Conservation (phyloP, 305 asterid species). For the Plantago rigida region DNA sequence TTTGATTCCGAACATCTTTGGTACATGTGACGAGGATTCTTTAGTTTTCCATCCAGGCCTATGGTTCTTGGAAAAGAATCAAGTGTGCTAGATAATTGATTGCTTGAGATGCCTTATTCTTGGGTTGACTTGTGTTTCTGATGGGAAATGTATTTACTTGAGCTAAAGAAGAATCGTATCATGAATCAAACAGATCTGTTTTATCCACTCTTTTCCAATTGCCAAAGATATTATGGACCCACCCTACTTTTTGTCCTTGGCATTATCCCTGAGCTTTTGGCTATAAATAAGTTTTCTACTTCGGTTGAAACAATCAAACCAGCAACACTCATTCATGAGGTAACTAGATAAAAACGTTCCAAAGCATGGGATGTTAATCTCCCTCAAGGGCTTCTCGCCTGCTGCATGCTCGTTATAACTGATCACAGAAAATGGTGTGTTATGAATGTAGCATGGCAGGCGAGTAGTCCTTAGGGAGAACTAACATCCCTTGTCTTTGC, state of each 20-base stretch:
- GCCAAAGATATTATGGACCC: slow-evolving; percentile 39
- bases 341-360: slow-evolving; percentile 15
- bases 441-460: slow-evolving; percentile 20
- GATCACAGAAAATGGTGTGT: slow-evolving; percentile 3
- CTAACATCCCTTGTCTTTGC: slow-evolving; percentile 34
- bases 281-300: slow-evolving; percentile 38
- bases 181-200: slow-evolving; percentile 27
- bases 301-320: slow-evolving; percentile 19
- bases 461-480: slow-evolving; percentile 40
- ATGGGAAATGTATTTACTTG: slow-evolving; percentile 22
- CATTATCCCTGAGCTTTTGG: slow-evolving; percentile 20
- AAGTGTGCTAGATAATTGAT: slow-evolving; percentile 26
- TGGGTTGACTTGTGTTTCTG: slow-evolving; percentile 43
- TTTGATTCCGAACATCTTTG: background rate
- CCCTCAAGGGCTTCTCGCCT: slow-evolving; percentile 59
- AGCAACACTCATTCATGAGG: slow-evolving; percentile 21
- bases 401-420: slow-evolving; percentile 10
- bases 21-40: background rate
- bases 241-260: slow-evolving; percentile 13
- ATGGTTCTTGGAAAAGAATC: slow-evolving; percentile 21
- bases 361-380: slow-evolving; percentile 44
- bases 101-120: slow-evolving; percentile 32
- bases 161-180: slow-evolving; percentile 23
- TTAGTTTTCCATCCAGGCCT: background rate
- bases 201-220: slow-evolving; percentile 30